Base-by-base conservation (phyloP, 2,329 filamentous ascomycete species). In the Blastomyces parvus region DNA sequence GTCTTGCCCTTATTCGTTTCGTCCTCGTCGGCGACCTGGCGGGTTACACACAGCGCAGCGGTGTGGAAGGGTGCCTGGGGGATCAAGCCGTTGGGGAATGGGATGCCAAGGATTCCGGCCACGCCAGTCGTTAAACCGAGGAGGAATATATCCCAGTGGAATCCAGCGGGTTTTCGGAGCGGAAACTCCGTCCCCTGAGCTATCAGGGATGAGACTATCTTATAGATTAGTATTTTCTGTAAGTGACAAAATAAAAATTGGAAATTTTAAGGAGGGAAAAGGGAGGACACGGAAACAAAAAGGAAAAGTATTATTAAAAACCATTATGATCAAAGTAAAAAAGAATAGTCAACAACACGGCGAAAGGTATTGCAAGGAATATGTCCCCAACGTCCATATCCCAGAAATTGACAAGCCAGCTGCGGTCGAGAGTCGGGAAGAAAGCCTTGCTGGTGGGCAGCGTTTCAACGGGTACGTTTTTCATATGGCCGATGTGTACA, bases 271-370 rank as follows among this genome's bases (percentile, higher is more conserved):
- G 30, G 5, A 30, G 30, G 30, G 5, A 2, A 30, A 30, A 30
- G 30, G 38, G 50, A 50, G 58, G 53, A 40, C 9, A 40, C 9
- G 13, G 38, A 22, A 22, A 19, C 17, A 13, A 38, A 13, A 11
- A 36, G 5, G 46, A 53, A 8, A 42, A 58, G 46, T 56, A 9
- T 48, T 3, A 59, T 6, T 17, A 67, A 78, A 65, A 78, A 89
- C 88, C 88, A 69, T 94, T 95, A 71, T 95, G 91, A 71, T 95
- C 91, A 73, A 94, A 95, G 79, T 88, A 95, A 73, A 96, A 96
- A 4, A 96, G 77, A 27, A 95, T 86, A 0, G 91, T 96, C 19
- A 96, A 79, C 1, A 96, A 79, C 42, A 95, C 71, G 0, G 90
- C 91, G 77, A 96, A 96, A 0, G 91, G 91, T n/a, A 95, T 83